Evolutionary conservation across 768 basidiomycete species (phyloP), one percentile per base, ranked within the genome.

Genomic region (Naematelia aurantialba): DNA sequence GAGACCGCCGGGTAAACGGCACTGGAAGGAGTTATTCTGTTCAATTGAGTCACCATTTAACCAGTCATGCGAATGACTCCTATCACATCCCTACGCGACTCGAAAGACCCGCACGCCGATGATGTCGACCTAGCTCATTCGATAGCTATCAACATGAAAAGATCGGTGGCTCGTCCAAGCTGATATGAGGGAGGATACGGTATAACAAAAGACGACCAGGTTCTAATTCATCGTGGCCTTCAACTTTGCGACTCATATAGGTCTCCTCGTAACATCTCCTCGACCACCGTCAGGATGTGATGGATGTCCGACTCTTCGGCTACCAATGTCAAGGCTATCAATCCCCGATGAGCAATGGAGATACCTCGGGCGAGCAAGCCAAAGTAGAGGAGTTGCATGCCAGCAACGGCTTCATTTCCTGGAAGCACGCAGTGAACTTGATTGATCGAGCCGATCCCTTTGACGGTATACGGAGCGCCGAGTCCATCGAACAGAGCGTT

Each of bases 371-470:
- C 34, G 17, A 39, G 34, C 34, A 39, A 8, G 34, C 34, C 34
- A 17, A 39, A 39, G 17, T 39, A 39, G 34, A 39, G 34, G 34
- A 39, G 34, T 17, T 39, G 34, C 34, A 39, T 8, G 8, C 34
- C 34, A 39, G 34, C 34, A 39, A 39, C 34, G 34, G 34, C 34
- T 39, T 39, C 34, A 8, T 39, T 17, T 5, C 34, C 25, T 27
- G 31, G 44, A 30, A 59, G 44, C 4, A 30, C n/a, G 25, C 51
- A 39, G 24, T 66, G 57, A 24, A 66, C n/a, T 31, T 66, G 58
- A 39, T 62, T 66, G 45, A 66, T 62, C 12, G 65, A 62, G 27
- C 65, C 65, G 22, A 62, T 44, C n/a, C 65, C 65, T 12, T 61
- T 27, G n/a, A 25, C 27, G 5, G 45, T 19, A 26, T 19, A 44